A percentile compares a stretch with the other conserved stretches of the same genome.
Evolutionary conservation across 1,139 yeast genomes (phyloP).

Genomic region (Zhuliangozyma blackwelliae): DNA sequence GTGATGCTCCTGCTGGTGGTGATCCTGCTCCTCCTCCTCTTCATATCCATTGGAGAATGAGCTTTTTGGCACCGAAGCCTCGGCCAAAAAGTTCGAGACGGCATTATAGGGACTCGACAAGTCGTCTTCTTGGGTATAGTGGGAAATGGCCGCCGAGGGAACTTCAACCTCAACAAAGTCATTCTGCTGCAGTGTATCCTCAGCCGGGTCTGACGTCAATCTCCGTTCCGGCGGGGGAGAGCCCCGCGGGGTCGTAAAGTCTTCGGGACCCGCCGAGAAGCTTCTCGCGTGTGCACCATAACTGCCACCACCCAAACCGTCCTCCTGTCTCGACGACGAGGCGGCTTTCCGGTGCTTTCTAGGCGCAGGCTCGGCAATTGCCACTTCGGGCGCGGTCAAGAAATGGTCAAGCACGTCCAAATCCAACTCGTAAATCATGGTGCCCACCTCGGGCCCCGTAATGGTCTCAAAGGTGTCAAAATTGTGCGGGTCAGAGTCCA

Average conservation of each 20-base stretch:
- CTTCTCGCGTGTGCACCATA: slow-evolving; percentile 37
- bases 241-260: slow-evolving; percentile 39
- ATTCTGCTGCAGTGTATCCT: slow-evolving; percentile 9
- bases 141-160: slow-evolving; percentile 20
- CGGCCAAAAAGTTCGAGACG: slow-evolving; percentile 1
- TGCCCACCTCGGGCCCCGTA: slow-evolving; percentile 47
- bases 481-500: slow-evolving; percentile 31
- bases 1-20: too few species aligned
- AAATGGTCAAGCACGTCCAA: slow-evolving; percentile 33
- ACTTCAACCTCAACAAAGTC: slow-evolving; percentile 28
- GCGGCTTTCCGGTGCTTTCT: slow-evolving; percentile 8
- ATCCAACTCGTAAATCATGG: slow-evolving; percentile 65
- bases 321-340: slow-evolving; percentile 12
- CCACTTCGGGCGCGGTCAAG: slow-evolving; percentile 16
- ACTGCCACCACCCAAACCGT: slow-evolving; percentile 7
- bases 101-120: slow-evolving; percentile 3
- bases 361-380: neutral
- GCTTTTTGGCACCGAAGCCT: neutral
- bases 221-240: slow-evolving; percentile 35
- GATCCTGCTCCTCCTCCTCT: neutral
- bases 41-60: slow-evolving; percentile 2
- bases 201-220: neutral
- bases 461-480: slow-evolving; percentile 48
- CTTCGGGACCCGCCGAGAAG: slow-evolving; percentile 40
- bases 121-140: slow-evolving; percentile 13